Conservation (phyloP, 768 basidiomycete genomes). For the Auricularia cornea region DNA sequence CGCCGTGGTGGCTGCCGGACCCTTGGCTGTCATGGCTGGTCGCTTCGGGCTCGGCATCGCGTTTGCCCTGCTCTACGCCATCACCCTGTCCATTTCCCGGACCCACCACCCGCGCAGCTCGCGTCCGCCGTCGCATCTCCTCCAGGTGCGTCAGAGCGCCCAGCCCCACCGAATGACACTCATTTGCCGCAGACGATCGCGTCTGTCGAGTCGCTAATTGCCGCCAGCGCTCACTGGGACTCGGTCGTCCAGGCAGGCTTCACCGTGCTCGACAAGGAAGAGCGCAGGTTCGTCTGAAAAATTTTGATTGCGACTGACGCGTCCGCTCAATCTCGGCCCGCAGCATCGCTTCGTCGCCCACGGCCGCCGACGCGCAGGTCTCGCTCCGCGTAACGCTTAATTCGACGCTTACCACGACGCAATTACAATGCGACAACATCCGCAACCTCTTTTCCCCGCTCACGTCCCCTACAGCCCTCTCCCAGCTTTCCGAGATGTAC, state of each 20-base stretch:
- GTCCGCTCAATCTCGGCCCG: background rate
- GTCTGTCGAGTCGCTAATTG: slow-evolving; percentile 57
- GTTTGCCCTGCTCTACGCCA: slow-evolving; percentile 8
- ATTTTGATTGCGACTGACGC: background rate
- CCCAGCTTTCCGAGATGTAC: slow-evolving; percentile 82
- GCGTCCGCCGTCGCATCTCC: background rate
- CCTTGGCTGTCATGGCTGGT: slow-evolving; percentile 5
- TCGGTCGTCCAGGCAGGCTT: slow-evolving; percentile 64
- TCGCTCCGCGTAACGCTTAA: slow-evolving; percentile 62
- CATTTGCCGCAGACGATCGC: slow-evolving; percentile 57
- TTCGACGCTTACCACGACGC: slow-evolving; percentile 65
- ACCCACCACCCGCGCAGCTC: background rate
- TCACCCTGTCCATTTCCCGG: background rate
- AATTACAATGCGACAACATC: slow-evolving; percentile 74
- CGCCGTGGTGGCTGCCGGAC: background rate
- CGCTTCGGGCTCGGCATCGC: slow-evolving; percentile 6
- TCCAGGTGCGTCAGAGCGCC: slow-evolving; percentile 4
- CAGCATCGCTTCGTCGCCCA: slow-evolving; percentile 16
- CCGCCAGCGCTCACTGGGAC: slow-evolving; percentile 66
- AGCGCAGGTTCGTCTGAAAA: slow-evolving; percentile 43
- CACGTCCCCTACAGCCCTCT: slow-evolving; percentile 59
- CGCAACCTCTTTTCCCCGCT: slow-evolving; percentile 72
- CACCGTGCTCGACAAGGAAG: slow-evolving; percentile 57
- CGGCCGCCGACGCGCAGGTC: slow-evolving; percentile 34
- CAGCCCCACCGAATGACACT: too few relatives aligned